Base-by-base conservation (phyloP, 495 filamentous ascomycete species). In the Haplographium delicatum region DNA sequence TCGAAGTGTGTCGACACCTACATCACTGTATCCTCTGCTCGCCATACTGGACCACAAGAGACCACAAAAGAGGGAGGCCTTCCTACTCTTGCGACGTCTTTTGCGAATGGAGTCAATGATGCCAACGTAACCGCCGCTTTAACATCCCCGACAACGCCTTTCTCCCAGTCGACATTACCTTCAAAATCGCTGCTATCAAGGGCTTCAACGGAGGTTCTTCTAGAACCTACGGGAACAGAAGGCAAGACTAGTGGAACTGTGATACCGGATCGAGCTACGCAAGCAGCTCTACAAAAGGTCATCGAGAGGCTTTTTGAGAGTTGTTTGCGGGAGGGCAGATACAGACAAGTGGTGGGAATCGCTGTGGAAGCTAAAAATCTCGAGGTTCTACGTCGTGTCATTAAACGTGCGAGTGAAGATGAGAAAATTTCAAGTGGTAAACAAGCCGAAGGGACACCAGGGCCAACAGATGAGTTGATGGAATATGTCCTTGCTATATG, bases 1-100 rank as follows among this genome's bases (percentile, higher is more conserved):
- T 86, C 91, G 18, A 95, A 93, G 78, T 99, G 94, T 63, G 81
- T 99, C 60, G 94, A 99, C 66, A 93, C 95, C 46, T 99, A 96
- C 67, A 95, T 99, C 62, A 81, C 86, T 44, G 78, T 91, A 38
- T 90, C 87, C 44, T 82, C 83, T 34, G 74, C 79, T 59, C 82
- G 82, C 60, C 79, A 87, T 57, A 72, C 79, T 35, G 66, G 67
- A 15, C 68, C 68, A 11, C 74, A 78, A 46, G 71, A 63, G 11
- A 70, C 66, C 24, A 65, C 70, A 41, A 68, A 71, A 44, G 63
- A 68, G 42, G 67, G 81, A 39, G 73, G 79, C 15, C 71, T 84
- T 4, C 79, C 82, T 25, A 77, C 88, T 49, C 72, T 94, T 22
- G 81, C 81, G 49, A 93, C 86, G 10, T 80, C 86, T 22, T 91